Base-by-base conservation (phyloP, 1,139 yeast genomes). In the Geotrichum candidum region DNA sequence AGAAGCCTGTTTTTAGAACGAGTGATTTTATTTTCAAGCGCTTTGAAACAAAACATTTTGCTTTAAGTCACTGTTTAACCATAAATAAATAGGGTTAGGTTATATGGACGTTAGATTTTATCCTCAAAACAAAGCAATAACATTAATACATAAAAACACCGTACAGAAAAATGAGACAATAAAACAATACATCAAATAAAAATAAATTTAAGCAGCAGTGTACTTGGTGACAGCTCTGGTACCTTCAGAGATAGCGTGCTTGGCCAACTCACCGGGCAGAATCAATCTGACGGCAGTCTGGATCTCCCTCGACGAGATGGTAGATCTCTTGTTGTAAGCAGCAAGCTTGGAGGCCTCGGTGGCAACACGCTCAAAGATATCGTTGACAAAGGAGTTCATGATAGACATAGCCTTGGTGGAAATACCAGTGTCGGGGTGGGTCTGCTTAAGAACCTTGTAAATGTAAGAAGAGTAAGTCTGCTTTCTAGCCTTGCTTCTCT, bases 351-450 rank as follows among this genome's bases (percentile, higher is more conserved):
- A 94, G 74, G 99, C 97, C 82, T 94, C 99, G 73, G 95, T 82
- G 73, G 99, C 99, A 87, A 74, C 74, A 61, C 77, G 76, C 74
- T 74, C 77, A 66, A 76, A 75, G 64, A 74, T 73, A 80, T 92
- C 98, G 81, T 92, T 92, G 73, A 94, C 99, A 73, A 94, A 94
- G 61, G 98, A 94, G 89, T 94, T 94, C 95, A 94, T 88, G 79
- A 94, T 94, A 65, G 97, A 91, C 97, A 94, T 94, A 72, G 99
- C 97, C 81, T 91, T 90, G 82, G 92, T 96, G 70, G 99, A 94
- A 77, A 94, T 94, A 91, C 99, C 99, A 68, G 99, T 94, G 80
- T 94, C 98, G 80, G 99, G 97, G 82, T 95, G 97, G 69, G 99
- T 92, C 85, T 94, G 97, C 83, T 92, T 90, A 80, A 92, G 87